A percentile compares a stretch with the other conserved stretches of the same genome.
Evolutionary conservation across 352 stramenopile genomes (phyloP).

Genomic region (Phytophthora aleatoria): DNA sequence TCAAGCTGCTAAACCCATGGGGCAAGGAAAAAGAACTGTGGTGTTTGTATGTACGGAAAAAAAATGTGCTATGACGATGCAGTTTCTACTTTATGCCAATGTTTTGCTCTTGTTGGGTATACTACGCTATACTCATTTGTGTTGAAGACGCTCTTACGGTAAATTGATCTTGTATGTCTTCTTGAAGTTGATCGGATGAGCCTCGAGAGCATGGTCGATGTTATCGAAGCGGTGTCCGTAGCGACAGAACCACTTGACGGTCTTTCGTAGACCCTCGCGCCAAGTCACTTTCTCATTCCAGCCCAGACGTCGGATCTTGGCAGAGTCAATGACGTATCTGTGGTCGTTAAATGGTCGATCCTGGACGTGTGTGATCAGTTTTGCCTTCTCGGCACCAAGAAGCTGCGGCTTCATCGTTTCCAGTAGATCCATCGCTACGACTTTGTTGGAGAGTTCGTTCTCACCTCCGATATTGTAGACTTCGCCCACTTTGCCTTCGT

Average conservation of each 20-base stretch:
- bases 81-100: constrained; percentile 23
- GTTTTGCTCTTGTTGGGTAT: not conserved
- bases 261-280: constrained; percentile 1
- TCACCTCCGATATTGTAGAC: constrained; percentile 97
- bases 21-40: too few relatives aligned
- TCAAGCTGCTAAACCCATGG: too few relatives aligned
- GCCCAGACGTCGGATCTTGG: constrained; percentile 91
- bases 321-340: constrained; percentile 96
- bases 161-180: constrained; percentile 62
- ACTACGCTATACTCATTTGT: not conserved
- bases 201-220: constrained; percentile 82
- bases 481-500: constrained; percentile 91
- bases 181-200: constrained; percentile 80
- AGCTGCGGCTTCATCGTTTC: constrained; percentile 54
- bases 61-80: constrained; percentile 6
- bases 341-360: constrained; percentile 99
- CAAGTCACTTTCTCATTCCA: constrained; percentile 60
- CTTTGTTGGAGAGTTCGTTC: constrained; percentile 65
- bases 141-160: constrained; percentile 10
- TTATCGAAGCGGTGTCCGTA: constrained; percentile 82
- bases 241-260: constrained; percentile 6
- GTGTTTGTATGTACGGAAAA: not conserved
- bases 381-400: constrained; percentile 42
- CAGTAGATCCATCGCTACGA: constrained; percentile 93
- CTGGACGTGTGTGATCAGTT: constrained; percentile 67